These are phyloP conservation scores for Tolypocladium album DNA, from an alignment of 2,329 filamentous ascomycete species.

Conservation along the genomic window DNA sequence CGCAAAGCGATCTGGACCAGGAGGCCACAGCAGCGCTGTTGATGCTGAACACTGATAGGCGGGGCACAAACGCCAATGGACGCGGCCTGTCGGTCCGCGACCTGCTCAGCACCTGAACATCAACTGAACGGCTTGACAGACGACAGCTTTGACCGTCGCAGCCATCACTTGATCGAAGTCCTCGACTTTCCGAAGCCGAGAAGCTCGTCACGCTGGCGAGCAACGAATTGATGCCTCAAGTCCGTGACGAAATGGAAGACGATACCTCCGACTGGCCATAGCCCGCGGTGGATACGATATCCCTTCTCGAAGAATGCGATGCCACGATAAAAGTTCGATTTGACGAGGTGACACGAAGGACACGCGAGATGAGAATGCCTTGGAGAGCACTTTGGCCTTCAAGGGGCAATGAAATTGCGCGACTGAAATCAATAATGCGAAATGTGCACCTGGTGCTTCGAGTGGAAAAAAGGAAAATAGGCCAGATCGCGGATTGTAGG, in stretches of 20 bases:
- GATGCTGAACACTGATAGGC: slow-evolving; percentile 76
- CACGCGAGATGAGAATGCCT: background rate
- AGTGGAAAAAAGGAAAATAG: background rate
- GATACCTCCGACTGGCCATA: background rate
- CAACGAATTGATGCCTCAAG: background rate
- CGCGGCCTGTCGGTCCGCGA: slow-evolving; percentile 45
- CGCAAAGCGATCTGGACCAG: slow-evolving; percentile 52
- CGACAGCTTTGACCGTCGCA: background rate
- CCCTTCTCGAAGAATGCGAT: background rate
- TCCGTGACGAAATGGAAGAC: background rate
- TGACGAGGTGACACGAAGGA: background rate
- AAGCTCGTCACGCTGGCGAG: background rate
- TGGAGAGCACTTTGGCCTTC: background rate
- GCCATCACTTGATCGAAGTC: background rate
- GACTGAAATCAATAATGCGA: background rate
- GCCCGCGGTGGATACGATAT: slow-evolving; percentile 1
- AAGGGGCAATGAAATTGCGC: background rate
- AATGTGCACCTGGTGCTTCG: background rate
- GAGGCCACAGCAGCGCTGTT: slow-evolving; percentile 78
- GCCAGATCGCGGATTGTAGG: background rate
- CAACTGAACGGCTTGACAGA: background rate
- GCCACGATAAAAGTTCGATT: background rate
- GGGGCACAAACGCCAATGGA: slow-evolving; percentile 30
- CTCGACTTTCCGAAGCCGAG: background rate
- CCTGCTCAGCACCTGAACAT: slow-evolving; percentile 36